Percentiles rank a stretch among this genome's conserved stretches.
Conservation (phyloP, 805 yeast species). For the Isabelozyma rhagii region DNA sequence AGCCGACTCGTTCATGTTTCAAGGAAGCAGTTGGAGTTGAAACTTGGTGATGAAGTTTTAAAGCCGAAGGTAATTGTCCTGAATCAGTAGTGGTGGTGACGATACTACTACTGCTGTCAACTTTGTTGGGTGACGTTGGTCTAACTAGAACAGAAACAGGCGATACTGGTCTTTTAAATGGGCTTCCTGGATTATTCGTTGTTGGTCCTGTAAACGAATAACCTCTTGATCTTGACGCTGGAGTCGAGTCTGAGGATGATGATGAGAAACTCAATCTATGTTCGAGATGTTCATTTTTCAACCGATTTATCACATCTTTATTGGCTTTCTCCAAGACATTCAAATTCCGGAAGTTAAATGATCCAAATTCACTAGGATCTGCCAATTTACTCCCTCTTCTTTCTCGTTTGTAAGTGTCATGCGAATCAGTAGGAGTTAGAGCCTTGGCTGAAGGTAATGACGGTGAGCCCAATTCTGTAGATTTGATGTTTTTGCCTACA, state of each 20-base stretch:
- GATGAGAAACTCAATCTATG: constrained; percentile 49
- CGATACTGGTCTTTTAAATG: constrained; percentile 46
- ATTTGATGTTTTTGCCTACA: not conserved
- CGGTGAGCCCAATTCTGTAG: constrained; percentile 13
- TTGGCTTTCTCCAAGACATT: constrained; percentile 91
- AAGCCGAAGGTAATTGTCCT: not conserved
- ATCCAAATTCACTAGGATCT: constrained; percentile 82
- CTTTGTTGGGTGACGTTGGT: constrained; percentile 27
- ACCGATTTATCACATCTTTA: constrained; percentile 83
- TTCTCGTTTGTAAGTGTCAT: constrained; percentile 46
- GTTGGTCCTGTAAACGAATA: constrained; percentile 24
- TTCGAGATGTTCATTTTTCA: constrained; percentile 79
- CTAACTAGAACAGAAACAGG: constrained; percentile 25
- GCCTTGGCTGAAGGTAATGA: constrained; percentile 3
- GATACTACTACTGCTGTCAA: not conserved
- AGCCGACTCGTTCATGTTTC: constrained; percentile 30
- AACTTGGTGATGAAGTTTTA: constrained; percentile 26
- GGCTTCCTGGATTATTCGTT: constrained; percentile 25
- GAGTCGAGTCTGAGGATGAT: constrained; percentile 45
- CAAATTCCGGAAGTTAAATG: constrained; percentile 84
- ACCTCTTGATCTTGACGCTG: constrained; percentile 34
- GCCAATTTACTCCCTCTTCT: constrained; percentile 70
- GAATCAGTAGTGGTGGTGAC: not conserved
- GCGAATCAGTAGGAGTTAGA: not conserved
- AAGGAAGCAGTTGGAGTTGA: constrained; percentile 1